Percentiles rank a stretch among this genome's conserved stretches.
Conservation (phyloP, 331 rosid species). For the Quercus lobata region DNA sequence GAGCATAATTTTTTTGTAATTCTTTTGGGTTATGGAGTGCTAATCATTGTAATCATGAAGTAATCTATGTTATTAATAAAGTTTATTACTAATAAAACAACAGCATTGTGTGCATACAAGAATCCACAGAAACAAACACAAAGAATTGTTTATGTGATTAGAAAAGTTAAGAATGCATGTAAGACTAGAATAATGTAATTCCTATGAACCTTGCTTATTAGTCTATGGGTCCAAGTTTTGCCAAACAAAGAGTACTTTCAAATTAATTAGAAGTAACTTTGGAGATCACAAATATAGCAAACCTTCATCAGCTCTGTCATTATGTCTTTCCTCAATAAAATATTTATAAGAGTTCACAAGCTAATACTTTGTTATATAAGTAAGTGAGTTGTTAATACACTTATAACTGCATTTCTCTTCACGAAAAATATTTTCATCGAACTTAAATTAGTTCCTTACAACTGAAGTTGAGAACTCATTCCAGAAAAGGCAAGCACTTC, state of each 20-base stretch:
- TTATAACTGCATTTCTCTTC: background rate
- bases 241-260: no score
- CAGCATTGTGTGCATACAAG: background rate
- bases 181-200: no score
- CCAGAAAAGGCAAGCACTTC: background rate
- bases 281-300: background rate
- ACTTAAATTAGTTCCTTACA: background rate
- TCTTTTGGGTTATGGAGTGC: no score
- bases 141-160: background rate
- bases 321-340: background rate
- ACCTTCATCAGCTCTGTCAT: background rate
- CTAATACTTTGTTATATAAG: background rate
- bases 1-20: no score
- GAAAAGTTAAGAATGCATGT: background rate
- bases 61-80: no score
- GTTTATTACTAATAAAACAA: no score
- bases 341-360: background rate
- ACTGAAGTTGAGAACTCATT: background rate
- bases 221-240: no score
- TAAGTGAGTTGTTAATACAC: background rate
- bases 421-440: background rate
- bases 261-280: no score
- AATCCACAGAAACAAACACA: conserved; percentile 15
- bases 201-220: no score
- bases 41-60: no score